phyloP scores from a whole-genome alignment of 768 basidiomycete genomes.

The Lentinula edodes region DNA sequence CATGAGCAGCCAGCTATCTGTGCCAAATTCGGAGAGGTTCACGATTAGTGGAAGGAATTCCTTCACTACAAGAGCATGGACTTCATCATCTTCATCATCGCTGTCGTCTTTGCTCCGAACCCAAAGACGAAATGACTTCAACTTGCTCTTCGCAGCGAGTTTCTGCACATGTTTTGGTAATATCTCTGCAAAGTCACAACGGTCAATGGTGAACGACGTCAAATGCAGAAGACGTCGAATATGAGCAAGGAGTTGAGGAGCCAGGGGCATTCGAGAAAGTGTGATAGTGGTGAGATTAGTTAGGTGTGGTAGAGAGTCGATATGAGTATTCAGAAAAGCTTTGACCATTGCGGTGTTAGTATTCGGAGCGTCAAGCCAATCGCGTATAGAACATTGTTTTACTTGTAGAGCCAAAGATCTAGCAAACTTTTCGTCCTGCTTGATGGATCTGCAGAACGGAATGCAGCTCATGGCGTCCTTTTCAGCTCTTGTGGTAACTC shows the following conservation, averaged over 20 bases:
- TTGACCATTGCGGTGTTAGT: not conserved
- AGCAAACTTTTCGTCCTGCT: not conserved
- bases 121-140: not conserved
- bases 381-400: not conserved
- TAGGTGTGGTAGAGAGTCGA: not conserved
- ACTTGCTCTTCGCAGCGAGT: not conserved
- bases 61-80: not conserved
- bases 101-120: not conserved
- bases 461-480: not conserved
- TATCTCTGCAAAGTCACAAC: not conserved
- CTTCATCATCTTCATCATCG: no score
- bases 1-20: not conserved
- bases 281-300: not conserved
- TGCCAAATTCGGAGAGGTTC: not conserved
- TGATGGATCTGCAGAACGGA: not conserved
- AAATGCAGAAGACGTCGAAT: not conserved
- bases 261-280: not conserved
- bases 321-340: not conserved
- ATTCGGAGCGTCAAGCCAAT: not conserved
- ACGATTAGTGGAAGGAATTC: not conserved
- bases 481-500: no score
- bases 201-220: not conserved
- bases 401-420: not conserved
- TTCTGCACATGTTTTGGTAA: not conserved
- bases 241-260: not conserved